Base-by-base conservation (phyloP, 2,329 filamentous ascomycete species). In the Xylaria sp. region DNA sequence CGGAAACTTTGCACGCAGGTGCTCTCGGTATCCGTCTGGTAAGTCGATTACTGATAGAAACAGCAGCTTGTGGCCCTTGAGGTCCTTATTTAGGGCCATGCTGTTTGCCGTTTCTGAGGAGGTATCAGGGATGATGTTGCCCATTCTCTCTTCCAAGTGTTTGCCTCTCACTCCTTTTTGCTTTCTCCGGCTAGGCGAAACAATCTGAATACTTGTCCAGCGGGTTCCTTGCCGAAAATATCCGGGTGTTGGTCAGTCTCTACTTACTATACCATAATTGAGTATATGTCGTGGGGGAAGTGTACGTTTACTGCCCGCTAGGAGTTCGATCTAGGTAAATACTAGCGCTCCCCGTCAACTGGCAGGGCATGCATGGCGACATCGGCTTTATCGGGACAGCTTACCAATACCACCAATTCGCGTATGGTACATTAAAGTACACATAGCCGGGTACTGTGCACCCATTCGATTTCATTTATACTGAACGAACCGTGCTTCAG, bases 51-150 rank as follows among this genome's bases (percentile, higher is more conserved):
- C 79, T 2, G 79, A 72, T 7, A 85, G 70, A 60, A 86, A 74
- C 28, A 87, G 72, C 32, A 87, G 81, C 70, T 84, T 84, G 76
- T 87, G 85, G 52, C 84, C 84, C 56, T 78, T 78, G 55, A 86
- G 79, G 44, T 82, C 81, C 61, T 44, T 66, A 51, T 73, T 72
- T n/a, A 50, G 34, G 5, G 25, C 54, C 58, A 39, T 52, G 48
- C 28, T 48, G 51, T 34, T 54, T 46, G 20, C 1, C 37, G 51
- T 9, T 18, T 23, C 54, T 10, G 34, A 10, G 15, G 18, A 3
- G 18, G 60, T 56, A 9, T 46, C 46, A 4, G 62, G 64, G 13
- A 64, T 20, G 8, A 70, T 52, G 46, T 71, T 50, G n/a, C 65
- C 66, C 69, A 73, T 73, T 46, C 28, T 46, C 41, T 61, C 20